A percentile compares a stretch with the other conserved stretches of the same genome.
Evolutionary conservation across 192 early-diverging fungal species (phyloP).

Genomic region (Backusella circina): DNA sequence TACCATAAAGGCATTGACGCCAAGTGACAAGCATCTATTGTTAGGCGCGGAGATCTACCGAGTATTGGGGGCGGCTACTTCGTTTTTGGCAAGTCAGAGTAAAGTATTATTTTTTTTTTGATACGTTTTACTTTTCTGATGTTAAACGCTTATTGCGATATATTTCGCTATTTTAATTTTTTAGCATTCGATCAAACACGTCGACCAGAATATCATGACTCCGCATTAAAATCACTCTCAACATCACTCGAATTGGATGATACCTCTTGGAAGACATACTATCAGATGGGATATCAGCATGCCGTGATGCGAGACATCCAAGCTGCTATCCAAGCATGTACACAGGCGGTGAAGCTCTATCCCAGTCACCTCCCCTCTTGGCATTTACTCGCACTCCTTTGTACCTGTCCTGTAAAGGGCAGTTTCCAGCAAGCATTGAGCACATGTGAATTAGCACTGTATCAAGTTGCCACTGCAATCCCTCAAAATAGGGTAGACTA

Average conservation of each 20-base stretch:
- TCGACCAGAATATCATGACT: conserved; percentile 58
- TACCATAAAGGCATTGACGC: background rate
- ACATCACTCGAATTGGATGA: conserved; percentile 50
- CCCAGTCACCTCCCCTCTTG: conserved; percentile 61
- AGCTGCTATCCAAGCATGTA: conserved; percentile 49
- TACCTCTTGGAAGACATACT: conserved; percentile 50
- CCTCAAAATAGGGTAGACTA: conserved; percentile 28
- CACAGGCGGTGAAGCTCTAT: conserved; percentile 50
- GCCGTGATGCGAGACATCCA: conserved; percentile 63
- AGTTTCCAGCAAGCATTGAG: conserved; percentile 59
- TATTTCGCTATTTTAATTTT: background rate
- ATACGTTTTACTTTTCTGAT: background rate
- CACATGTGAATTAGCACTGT: conserved; percentile 57
- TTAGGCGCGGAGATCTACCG: conserved; percentile 26
- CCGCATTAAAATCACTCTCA: conserved; percentile 49
- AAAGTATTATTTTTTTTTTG: background rate
- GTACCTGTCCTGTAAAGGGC: conserved; percentile 56
- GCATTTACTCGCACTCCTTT: conserved; percentile 66
- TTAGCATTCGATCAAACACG: conserved; percentile 56
- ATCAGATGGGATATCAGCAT: conserved; percentile 64
- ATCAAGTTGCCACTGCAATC: conserved; percentile 34
- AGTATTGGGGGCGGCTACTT: conserved; percentile 30
- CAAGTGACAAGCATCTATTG: background rate
- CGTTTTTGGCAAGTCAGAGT: conserved; percentile 41
- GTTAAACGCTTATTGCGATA: background rate